Evolutionary conservation across 2,329 filamentous ascomycete species (phyloP), one percentile per base, ranked within the genome.

Genomic region (Scedosporium boydii): DNA sequence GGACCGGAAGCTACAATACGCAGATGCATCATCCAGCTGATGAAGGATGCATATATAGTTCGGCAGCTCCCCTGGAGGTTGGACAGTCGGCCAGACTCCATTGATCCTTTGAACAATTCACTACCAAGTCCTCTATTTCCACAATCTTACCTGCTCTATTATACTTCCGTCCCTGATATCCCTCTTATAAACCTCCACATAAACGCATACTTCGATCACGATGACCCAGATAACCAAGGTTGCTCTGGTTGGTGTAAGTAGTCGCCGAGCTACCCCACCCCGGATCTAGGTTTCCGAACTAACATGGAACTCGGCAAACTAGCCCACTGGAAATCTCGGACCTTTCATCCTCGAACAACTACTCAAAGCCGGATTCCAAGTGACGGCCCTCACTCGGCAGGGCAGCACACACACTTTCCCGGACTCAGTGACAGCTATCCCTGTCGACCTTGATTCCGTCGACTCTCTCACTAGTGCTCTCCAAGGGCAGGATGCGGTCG

Each of bases 401-500:
- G 71, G 73, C 34, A 82, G 78, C 12, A 68, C 65, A 10, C 68
- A 71, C 16, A 69, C 67, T 1, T 70, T 73, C 64, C 72, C 77
- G 1, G 27, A 70, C 0, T 67, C 70, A 23, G 74, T 80, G 64
- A 74, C 74, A 7, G 71, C 74, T n/a, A 64, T 70, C 3, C 69
- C 75, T 23, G 70, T 75, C 29, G 77, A 76, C 67, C 72, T 74
- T 58, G 72, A 77, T 7, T 78, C 77, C 1, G 69, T 78, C 2
- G 70, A 77, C 0, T 80, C 80, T 23, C 76, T 88, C 14, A 77
- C 72, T 0, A 65, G 74, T 1, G 81, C 80, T 0, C 78, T 88
- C 58, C 67, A 77, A 60, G 83, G 79, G 60, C 79, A 85, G 63
- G 84, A 87, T 65, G 85, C 80, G 0, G 75, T 87, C 18, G 70